A percentile compares a stretch with the other conserved stretches of the same genome.
Evolutionary conservation across 192 early-diverging fungal species (phyloP).

Genomic region (Podila epigama): DNA sequence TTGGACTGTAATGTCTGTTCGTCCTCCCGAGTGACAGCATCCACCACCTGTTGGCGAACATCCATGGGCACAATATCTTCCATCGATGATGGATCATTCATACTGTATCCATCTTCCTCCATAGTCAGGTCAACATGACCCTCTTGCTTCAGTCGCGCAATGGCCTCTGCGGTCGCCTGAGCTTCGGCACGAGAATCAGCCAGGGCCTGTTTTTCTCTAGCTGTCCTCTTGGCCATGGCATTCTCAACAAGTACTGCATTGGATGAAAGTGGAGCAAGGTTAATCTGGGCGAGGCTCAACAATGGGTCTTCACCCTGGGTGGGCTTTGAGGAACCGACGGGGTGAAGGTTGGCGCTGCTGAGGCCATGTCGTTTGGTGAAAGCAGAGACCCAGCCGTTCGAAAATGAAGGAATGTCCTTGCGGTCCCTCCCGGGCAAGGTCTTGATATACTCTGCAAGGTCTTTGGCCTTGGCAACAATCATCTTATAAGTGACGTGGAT

Average conservation of each 20-base stretch:
- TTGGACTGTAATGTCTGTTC: too few relatives aligned
- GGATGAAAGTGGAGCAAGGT: conserved; percentile 11
- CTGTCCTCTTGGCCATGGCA: too few relatives aligned
- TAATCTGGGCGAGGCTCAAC: background rate
- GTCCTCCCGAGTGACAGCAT: conserved; percentile 10
- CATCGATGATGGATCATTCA: conserved; percentile 6
- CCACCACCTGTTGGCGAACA: conserved; percentile 13
- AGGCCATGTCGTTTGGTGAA: conserved; percentile 41
- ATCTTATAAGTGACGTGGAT: conserved; percentile 40
- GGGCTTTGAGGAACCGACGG: conserved; percentile 5
- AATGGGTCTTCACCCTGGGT: background rate
- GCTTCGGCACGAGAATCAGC: too few relatives aligned
- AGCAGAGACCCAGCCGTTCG: conserved; percentile 46
- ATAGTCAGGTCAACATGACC: too few relatives aligned
- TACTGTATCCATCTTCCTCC: too few relatives aligned
- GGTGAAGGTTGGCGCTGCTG: conserved; percentile 13
- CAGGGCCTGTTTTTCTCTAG: too few relatives aligned
- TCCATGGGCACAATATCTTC: conserved; percentile 11
- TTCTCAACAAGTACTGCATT: too few relatives aligned
- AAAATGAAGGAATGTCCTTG: conserved; percentile 16
- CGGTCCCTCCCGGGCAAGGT: conserved; percentile 6
- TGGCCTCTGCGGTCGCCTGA: too few relatives aligned
- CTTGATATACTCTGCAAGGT: conserved; percentile 19
- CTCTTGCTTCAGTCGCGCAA: too few relatives aligned
- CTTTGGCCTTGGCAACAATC: conserved; percentile 34